A percentile compares a stretch with the other conserved stretches of the same genome.
phyloP scores from a whole-genome alignment of 176 grass and related monocot genomes.

The Otatea glauca region DNA sequence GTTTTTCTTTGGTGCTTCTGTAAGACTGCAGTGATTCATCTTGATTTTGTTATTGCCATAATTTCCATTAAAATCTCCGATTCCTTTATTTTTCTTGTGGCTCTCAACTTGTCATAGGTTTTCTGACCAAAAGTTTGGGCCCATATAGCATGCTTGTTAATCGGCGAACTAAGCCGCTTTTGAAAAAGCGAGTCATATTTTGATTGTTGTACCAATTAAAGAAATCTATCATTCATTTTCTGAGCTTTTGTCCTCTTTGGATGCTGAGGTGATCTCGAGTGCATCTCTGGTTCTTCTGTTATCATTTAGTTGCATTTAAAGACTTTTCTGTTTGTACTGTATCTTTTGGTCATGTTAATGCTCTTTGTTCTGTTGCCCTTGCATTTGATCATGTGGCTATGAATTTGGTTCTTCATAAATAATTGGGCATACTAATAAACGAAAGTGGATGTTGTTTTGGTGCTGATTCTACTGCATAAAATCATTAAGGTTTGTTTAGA shows the following conservation, averaged over 20 bases:
- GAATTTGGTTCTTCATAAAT: constrained; percentile 11
- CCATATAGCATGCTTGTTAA: constrained; percentile 28
- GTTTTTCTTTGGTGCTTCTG: not conserved
- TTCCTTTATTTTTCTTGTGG: not conserved
- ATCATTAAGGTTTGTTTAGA: constrained; percentile 6
- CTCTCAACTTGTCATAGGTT: not conserved
- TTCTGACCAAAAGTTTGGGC: constrained; percentile 17
- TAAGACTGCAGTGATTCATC: not conserved
- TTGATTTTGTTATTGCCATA: not conserved
- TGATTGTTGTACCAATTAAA: not conserved
- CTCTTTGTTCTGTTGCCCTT: constrained; percentile 6
- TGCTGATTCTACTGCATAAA: not conserved
- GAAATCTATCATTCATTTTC: not conserved
- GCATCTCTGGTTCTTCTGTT: constrained; percentile 14
- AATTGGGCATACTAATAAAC: not conserved
- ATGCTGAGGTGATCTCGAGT: not conserved
- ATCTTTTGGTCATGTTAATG: constrained; percentile 13
- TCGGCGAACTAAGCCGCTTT: not conserved
- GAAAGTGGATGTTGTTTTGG: constrained; percentile 9
- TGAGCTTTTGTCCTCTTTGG: not conserved
- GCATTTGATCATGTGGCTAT: not conserved
- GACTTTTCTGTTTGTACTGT: not conserved
- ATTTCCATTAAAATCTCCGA: constrained; percentile 1
- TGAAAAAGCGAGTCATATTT: constrained; percentile 10
- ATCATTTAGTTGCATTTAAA: not conserved